Evolutionary conservation across 139 green algal species (phyloP).

Genomic region (Chlamydomonas eustigma): DNA sequence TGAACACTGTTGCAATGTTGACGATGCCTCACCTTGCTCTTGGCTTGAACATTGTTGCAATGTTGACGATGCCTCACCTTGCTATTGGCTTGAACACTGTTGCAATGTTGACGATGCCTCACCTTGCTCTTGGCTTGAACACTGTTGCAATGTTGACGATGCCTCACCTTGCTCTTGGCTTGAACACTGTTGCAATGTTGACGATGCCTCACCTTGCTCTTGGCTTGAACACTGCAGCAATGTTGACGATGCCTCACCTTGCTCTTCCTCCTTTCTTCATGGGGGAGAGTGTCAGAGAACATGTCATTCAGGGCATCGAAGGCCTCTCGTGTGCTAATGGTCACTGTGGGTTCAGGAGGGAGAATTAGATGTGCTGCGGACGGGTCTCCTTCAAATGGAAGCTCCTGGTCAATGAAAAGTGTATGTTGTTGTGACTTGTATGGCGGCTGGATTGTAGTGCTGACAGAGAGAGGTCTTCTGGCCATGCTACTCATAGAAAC

Average conservation of each 20-base stretch:
- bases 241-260: not conserved
- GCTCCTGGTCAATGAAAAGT: too few species aligned
- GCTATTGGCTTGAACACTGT: too few species aligned
- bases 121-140: not conserved
- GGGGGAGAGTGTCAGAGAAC: conserved; percentile 45
- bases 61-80: too few species aligned
- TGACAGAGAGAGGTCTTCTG: too few species aligned
- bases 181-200: not conserved
- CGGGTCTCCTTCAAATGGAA: too few species aligned
- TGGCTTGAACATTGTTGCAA: too few species aligned
- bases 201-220: not conserved
- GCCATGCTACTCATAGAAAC: too few species aligned
- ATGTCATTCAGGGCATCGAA: conserved; percentile 61
- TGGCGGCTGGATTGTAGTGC: too few species aligned
- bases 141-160: not conserved
- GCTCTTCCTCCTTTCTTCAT: not conserved
- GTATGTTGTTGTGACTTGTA: too few species aligned
- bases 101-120: not conserved
- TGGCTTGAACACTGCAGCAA: not conserved
- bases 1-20: too few species aligned
- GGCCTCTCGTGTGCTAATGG: conserved; percentile 54
- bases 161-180: not conserved
- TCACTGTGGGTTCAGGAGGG: conserved; percentile 50
- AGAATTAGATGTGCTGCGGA: too few species aligned
- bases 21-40: too few species aligned